phyloP scores from a whole-genome alignment of 2,329 filamentous ascomycete species.

The Fonsecaea monophora region DNA sequence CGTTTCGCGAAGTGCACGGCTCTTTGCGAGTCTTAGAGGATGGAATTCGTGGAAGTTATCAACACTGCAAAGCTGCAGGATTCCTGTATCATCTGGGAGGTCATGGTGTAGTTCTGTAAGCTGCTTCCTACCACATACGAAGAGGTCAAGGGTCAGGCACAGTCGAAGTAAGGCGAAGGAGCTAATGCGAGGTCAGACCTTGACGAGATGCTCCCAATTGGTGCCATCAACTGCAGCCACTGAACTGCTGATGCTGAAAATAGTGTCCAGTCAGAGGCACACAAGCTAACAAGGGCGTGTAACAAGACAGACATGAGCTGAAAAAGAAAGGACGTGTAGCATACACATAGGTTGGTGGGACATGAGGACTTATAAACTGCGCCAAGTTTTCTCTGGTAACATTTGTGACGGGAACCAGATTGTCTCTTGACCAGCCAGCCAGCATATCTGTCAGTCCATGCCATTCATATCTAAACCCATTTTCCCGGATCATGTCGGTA shows the following conservation, averaged over 20 bases:
- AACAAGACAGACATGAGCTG: not conserved
- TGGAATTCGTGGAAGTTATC: too few species aligned
- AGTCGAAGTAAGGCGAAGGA: conserved; percentile 1
- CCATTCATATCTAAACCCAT: not conserved
- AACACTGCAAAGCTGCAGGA: not conserved
- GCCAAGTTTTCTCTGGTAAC: not conserved
- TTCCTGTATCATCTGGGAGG: not conserved
- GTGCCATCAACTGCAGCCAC: conserved; percentile 1
- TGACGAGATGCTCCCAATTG: not conserved
- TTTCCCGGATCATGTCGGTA: conserved; percentile 7
- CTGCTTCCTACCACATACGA: not conserved
- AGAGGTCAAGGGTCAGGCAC: not conserved
- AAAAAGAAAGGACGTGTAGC: not conserved
- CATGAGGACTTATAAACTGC: too few species aligned
- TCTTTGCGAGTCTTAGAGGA: too few species aligned
- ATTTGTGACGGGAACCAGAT: not conserved
- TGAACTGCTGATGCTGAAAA: not conserved
- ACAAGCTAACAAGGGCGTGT: not conserved
- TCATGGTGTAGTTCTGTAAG: not conserved
- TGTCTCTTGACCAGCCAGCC: too few species aligned
- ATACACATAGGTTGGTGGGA: too few species aligned
- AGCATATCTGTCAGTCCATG: not conserved
- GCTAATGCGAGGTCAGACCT: conserved; percentile 1
- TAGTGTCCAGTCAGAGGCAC: not conserved
- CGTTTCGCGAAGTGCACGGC: not conserved